phyloP scores from a whole-genome alignment of 2,329 filamentous ascomycete species.

The Fusarium veterinarium region DNA sequence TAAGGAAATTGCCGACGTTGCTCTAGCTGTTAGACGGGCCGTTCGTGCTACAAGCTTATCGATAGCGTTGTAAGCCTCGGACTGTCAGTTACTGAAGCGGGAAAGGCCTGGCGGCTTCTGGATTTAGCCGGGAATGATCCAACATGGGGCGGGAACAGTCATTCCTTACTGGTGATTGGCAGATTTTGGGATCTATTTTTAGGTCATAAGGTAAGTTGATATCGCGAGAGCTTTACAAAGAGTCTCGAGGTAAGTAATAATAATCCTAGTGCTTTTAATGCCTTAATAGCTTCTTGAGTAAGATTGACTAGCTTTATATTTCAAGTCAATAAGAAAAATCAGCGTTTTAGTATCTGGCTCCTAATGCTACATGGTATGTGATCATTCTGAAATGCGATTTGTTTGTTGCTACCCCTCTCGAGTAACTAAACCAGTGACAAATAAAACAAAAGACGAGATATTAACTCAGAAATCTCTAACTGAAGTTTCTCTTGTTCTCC shows the following conservation, averaged over 20 bases:
- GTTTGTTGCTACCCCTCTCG: too few species aligned
- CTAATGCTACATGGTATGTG: too few species aligned
- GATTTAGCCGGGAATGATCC: neutral
- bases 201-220: neutral
- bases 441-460: too few species aligned
- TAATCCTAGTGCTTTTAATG: too few species aligned
- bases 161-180: neutral
- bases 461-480: too few species aligned
- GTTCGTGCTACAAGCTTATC: neutral
- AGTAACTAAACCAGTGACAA: too few species aligned
- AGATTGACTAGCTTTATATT: too few species aligned
- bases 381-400: too few species aligned
- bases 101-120: neutral
- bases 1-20: neutral
- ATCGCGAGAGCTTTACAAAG: neutral
- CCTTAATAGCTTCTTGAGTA: too few species aligned
- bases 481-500: neutral
- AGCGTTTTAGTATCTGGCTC: too few species aligned
- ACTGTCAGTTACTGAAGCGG: neutral
- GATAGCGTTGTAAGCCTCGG: neutral
- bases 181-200: accelerated
- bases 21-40: neutral
- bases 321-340: too few species aligned
- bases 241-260: too few species aligned
- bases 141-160: neutral